Percentiles rank a stretch among this genome's conserved stretches.
phyloP scores from a whole-genome alignment of 495 filamentous ascomycete species.

The Poronia punctata region DNA sequence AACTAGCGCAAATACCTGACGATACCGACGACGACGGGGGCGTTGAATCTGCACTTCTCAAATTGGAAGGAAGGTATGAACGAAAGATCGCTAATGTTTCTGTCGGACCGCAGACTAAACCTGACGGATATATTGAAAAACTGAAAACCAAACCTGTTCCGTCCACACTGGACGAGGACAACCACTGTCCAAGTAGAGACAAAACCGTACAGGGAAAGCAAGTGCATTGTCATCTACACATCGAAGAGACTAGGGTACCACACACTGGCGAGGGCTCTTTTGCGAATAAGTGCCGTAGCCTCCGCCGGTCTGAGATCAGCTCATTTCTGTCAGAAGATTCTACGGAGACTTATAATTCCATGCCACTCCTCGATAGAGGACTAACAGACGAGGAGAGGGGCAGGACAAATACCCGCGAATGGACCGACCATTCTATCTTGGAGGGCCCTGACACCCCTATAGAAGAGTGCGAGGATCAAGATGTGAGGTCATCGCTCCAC shows the following conservation, averaged over 20 bases:
- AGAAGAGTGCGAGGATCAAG: constrained; percentile 24
- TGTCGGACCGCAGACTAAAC: constrained; percentile 26
- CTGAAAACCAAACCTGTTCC: constrained; percentile 7
- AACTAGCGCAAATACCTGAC: constrained; percentile 84
- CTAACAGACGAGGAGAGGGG: constrained; percentile 51
- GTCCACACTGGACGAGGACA: no score
- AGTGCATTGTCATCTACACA: constrained; percentile 40
- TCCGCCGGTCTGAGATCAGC: constrained; percentile 24
- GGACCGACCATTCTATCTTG: constrained; percentile 40
- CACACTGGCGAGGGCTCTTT: constrained; percentile 10
- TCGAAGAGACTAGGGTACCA: constrained; percentile 31
- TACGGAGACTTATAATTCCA: constrained; percentile 62
- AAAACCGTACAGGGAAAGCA: constrained; percentile 35
- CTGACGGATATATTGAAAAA: constrained; percentile 8
- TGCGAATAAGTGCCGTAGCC: constrained; percentile 6
- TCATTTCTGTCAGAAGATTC: constrained; percentile 46
- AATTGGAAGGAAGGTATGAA: constrained; percentile 84
- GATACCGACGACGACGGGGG: constrained; percentile 79
- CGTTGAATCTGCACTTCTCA: constrained; percentile 82
- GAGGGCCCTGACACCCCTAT: constrained; percentile 27
- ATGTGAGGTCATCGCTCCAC: constrained; percentile 21
- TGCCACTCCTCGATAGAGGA: constrained; percentile 68
- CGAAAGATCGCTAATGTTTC: constrained; percentile 40
- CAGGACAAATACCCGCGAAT: constrained; percentile 32
- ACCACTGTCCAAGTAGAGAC: constrained; percentile 16